phyloP scores from a whole-genome alignment of 495 filamentous ascomycete species.

The Xylaria castorea region DNA sequence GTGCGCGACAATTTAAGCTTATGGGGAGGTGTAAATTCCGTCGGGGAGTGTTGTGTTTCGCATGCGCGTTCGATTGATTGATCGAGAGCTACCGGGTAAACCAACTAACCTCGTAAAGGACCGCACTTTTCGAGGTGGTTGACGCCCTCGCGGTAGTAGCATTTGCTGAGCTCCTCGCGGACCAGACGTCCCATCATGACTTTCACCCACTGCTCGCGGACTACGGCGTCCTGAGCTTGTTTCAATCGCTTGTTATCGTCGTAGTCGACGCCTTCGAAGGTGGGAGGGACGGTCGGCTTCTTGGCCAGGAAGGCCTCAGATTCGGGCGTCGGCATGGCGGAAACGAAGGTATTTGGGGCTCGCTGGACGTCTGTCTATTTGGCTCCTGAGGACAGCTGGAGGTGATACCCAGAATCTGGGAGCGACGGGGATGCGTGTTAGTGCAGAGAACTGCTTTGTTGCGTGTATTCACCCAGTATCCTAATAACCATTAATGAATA shows the following conservation, averaged over 20 bases:
- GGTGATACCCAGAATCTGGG: neutral
- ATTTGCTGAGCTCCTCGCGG: conserved; percentile 92
- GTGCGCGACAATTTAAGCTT: conserved; percentile 7
- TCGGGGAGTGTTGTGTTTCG: neutral
- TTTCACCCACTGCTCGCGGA: conserved; percentile 96
- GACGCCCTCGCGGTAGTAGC: conserved; percentile 91
- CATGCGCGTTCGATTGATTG: neutral
- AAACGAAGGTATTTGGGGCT: neutral
- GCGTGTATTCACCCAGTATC: neutral
- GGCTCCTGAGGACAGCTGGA: neutral
- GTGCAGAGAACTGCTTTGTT: conserved; percentile 1
- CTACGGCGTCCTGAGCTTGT: conserved; percentile 90
- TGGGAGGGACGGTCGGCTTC: conserved; percentile 92
- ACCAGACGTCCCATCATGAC: conserved; percentile 97
- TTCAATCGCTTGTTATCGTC: conserved; percentile 88
- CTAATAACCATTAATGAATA: neutral
- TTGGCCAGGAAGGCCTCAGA: conserved; percentile 90
- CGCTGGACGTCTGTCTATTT: neutral
- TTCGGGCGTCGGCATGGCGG: conserved; percentile 85
- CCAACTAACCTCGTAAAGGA: conserved; percentile 80
- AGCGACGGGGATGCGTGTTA: neutral
- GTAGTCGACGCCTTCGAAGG: conserved; percentile 97
- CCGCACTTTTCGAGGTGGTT: conserved; percentile 99
- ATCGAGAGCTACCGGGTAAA: neutral
- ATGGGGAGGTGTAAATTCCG: neutral